A percentile compares a stretch with the other conserved stretches of the same genome.
Evolutionary conservation across 495 filamentous ascomycete genomes (phyloP).

Genomic region (Neohortaea acidophila): DNA sequence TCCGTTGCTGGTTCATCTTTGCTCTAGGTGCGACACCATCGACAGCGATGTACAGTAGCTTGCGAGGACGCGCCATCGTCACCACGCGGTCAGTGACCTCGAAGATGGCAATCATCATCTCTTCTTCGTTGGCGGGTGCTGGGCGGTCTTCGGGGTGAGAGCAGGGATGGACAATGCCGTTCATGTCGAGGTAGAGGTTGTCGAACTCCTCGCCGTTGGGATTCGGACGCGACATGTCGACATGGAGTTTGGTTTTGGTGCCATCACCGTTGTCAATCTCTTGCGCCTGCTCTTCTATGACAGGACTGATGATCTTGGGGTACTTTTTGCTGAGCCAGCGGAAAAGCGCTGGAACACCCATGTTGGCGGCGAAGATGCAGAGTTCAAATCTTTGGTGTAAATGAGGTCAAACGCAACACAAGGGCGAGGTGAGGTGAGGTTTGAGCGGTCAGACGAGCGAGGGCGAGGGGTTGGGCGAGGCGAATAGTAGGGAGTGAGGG

Average conservation of each 20-base stretch:
- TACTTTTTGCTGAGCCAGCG: conserved; percentile 91
- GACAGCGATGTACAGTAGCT: conserved; percentile 92
- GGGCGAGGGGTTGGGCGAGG: too few relatives aligned
- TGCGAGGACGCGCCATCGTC: conserved; percentile 93
- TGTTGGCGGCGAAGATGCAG: conserved; percentile 29
- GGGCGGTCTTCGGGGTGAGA: conserved; percentile 92
- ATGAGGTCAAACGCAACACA: too few relatives aligned
- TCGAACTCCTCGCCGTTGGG: conserved; percentile 97
- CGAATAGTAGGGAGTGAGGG: too few relatives aligned
- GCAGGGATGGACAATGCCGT: conserved; percentile 98
- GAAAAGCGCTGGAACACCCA: conserved; percentile 92
- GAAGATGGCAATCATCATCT: conserved; percentile 98
- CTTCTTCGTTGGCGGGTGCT: conserved; percentile 80
- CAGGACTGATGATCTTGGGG: conserved; percentile 84
- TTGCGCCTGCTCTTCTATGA: conserved; percentile 70
- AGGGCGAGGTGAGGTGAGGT: too few relatives aligned
- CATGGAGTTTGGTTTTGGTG: conserved; percentile 47
- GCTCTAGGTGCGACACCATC: conserved; percentile 88
- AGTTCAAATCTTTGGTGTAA: too few relatives aligned
- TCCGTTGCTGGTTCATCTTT: conserved; percentile 96
- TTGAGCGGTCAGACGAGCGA: too few relatives aligned
- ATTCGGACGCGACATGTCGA: conserved; percentile 72
- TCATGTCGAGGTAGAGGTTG: conserved; percentile 98
- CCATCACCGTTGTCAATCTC: conserved; percentile 49
- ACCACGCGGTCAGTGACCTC: conserved; percentile 95